phyloP scores from a whole-genome alignment of 2,329 filamentous ascomycete species.

The Aspergillus bombycis region DNA sequence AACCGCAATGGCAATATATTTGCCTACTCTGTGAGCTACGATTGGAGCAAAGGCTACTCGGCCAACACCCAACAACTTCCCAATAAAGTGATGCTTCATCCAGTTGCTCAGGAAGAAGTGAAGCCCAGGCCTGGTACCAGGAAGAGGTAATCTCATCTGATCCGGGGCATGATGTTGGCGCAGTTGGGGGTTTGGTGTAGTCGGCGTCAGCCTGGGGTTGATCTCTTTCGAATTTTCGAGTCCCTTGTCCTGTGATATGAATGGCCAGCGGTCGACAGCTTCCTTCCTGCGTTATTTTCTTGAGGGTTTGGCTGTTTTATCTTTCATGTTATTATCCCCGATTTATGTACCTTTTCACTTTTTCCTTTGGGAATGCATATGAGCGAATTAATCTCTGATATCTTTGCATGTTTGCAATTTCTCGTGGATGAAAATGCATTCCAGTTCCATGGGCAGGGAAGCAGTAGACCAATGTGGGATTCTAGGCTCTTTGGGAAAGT shows the following conservation, averaged over 20 bases:
- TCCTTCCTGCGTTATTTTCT: neutral
- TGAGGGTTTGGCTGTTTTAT: conserved; percentile 1
- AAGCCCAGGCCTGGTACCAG: conserved; percentile 55
- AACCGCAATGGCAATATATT: conserved; percentile 83
- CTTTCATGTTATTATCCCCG: conserved; percentile 9
- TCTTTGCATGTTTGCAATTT: conserved; percentile 31
- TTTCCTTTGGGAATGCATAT: conserved; percentile 24
- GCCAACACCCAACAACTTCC: conserved; percentile 72
- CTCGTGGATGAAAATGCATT: conserved; percentile 17
- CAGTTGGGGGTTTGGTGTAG: conserved; percentile 11
- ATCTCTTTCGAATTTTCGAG: neutral
- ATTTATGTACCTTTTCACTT: conserved; percentile 15
- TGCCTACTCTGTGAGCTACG: conserved; percentile 89
- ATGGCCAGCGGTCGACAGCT: neutral
- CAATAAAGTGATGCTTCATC: conserved; percentile 84
- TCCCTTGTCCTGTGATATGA: neutral
- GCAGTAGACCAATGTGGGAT: neutral
- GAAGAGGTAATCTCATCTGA: conserved; percentile 40
- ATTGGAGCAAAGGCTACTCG: conserved; percentile 97
- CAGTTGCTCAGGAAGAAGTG: conserved; percentile 68
- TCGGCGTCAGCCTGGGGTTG: conserved; percentile 7
- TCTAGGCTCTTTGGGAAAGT: neutral
- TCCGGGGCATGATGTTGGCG: conserved; percentile 13
- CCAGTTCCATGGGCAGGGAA: neutral
- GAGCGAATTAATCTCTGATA: conserved; percentile 21